Evolutionary conservation across 495 filamentous ascomycete species (phyloP).

Genomic region (Poronia punctata): DNA sequence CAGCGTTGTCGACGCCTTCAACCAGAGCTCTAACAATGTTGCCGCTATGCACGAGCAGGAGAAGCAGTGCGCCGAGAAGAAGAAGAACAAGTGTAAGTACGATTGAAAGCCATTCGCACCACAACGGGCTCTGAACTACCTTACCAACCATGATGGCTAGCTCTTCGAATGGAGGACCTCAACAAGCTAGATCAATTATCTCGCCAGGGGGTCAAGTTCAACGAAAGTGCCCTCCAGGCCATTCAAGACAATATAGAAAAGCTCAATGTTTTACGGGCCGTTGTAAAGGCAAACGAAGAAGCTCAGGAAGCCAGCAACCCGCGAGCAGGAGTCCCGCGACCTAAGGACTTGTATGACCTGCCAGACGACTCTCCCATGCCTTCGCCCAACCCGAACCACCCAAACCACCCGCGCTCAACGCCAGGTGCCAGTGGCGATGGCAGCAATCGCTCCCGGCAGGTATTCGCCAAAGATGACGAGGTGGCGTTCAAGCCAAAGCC

Average conservation of each 20-base stretch:
- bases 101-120: not conserved
- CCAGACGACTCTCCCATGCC: conserved; percentile 65
- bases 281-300: conserved; percentile 53
- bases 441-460: conserved; percentile 41
- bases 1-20: conserved; percentile 31
- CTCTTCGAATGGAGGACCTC: conserved; percentile 15
- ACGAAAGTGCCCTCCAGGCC: conserved; percentile 29
- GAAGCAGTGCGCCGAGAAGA: conserved; percentile 36
- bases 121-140: not conserved
- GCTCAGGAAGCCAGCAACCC: conserved; percentile 43
- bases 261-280: conserved; percentile 36
- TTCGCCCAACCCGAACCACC: conserved; percentile 48
- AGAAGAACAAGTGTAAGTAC: conserved; percentile 21
- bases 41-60: conserved; percentile 36
- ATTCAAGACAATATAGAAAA: conserved; percentile 38
- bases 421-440: conserved; percentile 37
- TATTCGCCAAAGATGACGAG: conserved; percentile 63
- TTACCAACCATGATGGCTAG: conserved; percentile 9
- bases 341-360: conserved; percentile 52
- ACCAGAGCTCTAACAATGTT: conserved; percentile 34
- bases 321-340: conserved; percentile 21
- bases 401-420: conserved; percentile 34
- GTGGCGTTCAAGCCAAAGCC: conserved; percentile 84
- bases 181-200: conserved; percentile 35
- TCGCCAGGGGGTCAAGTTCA: conserved; percentile 35